Percentiles rank a stretch among this genome's conserved stretches.
Evolutionary conservation across 345 rosid species (phyloP).

Genomic region (Moringa oleifera): DNA sequence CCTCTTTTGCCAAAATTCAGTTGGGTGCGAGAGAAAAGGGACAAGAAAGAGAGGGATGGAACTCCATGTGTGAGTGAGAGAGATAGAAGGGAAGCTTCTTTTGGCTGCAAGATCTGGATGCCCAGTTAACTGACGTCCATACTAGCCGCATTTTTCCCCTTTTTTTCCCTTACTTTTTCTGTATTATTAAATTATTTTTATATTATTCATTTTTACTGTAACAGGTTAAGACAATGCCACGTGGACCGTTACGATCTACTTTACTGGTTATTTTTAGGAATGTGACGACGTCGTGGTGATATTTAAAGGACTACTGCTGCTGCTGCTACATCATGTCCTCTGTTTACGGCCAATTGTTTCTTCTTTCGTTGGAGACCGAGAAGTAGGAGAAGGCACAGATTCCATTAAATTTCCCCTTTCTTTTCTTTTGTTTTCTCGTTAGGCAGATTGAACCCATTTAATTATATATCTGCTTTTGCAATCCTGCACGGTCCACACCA

Average conservation of each 20-base stretch:
- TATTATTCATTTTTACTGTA: not conserved
- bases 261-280: conserved; percentile 8
- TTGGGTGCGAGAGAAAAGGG: not conserved
- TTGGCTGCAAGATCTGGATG: conserved; percentile 66
- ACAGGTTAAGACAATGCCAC: conserved; percentile 13
- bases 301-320: not conserved
- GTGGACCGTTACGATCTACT: conserved; percentile 13
- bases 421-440: not conserved
- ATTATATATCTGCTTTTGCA: too few species aligned
- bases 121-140: conserved; percentile 42
- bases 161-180: too few species aligned
- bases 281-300: conserved; percentile 2
- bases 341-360: conserved; percentile 16
- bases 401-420: conserved; percentile 22
- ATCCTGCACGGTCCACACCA: too few species aligned
- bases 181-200: not conserved
- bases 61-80: too few species aligned
- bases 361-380: conserved; percentile 17
- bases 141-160: conserved; percentile 15
- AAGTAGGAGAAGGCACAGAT: conserved; percentile 11
- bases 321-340: conserved; percentile 13
- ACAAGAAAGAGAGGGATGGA: conserved; percentile 6
- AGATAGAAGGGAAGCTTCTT: conserved; percentile 44
- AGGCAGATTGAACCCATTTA: too few species aligned
- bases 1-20: not conserved